phyloP scores from a whole-genome alignment of 768 basidiomycete species.

The Agrocybe praecox region DNA sequence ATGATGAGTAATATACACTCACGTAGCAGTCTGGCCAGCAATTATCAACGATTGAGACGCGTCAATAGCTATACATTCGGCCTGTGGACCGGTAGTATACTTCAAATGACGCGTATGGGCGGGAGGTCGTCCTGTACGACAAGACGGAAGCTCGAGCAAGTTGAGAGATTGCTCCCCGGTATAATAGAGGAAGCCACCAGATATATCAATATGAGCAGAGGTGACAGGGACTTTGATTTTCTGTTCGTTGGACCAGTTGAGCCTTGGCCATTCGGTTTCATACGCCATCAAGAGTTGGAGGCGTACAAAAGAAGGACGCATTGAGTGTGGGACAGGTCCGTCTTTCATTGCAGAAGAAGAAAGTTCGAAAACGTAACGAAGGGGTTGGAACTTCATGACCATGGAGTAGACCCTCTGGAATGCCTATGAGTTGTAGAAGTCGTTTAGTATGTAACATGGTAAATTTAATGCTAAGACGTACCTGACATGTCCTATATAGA shows the following conservation, averaged over 20 bases:
- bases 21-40: constrained; percentile 43
- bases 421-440: constrained; percentile 32
- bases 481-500: constrained; percentile 50
- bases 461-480: constrained; percentile 17
- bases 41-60: constrained; percentile 46
- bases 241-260: constrained; percentile 50
- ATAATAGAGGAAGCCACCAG: constrained; percentile 49
- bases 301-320: constrained; percentile 40
- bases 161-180: constrained; percentile 45
- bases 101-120: constrained; percentile 46
- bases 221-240: constrained; percentile 40
- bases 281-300: constrained; percentile 47
- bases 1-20: constrained; percentile 12
- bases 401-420: constrained; percentile 46
- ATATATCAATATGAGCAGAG: constrained; percentile 38
- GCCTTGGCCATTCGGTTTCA: constrained; percentile 49
- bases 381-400: constrained; percentile 47
- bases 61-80: constrained; percentile 49
- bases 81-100: constrained; percentile 41
- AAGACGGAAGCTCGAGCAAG: constrained; percentile 51
- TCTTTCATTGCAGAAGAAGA: constrained; percentile 53
- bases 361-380: constrained; percentile 53
- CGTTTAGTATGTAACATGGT: constrained; percentile 1
- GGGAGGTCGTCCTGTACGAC: constrained; percentile 43
- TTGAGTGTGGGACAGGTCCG: constrained; percentile 42